Base-by-base conservation (phyloP, 495 filamentous ascomycete genomes). In the Terfezia claveryi region DNA sequence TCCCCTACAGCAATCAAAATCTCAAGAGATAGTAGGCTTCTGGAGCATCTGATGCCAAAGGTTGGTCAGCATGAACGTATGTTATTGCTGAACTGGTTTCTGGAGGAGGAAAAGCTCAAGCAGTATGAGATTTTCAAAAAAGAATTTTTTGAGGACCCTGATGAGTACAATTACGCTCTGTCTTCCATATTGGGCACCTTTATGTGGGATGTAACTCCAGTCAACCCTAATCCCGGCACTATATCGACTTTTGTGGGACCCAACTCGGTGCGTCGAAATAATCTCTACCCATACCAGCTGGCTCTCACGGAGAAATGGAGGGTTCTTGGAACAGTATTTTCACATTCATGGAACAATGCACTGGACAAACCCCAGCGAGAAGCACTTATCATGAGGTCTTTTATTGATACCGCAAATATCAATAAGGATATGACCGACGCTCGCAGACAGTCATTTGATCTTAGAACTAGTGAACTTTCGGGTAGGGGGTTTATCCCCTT, bases 281-380 rank as follows among this genome's bases (percentile, higher is more conserved):
- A 5, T 9, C 41, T 46, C 17, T 46, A 14, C 41, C 41, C 41
- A 23, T 50, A 36, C 7, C 51, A 50, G 14, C n/a, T 23, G 8
- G 56, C 52, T 37, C 32, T 55, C 46, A 17, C 9, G 20, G 23
- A 50, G 36, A 20, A 16, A 14, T 58, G 56, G 56, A 58, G 50
- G 17, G 44, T 14, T 10, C 7, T 55, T 44, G 56, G 56, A 12
- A 10, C 38, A 7, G 11, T 8, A 36, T 58, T 58, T 44, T 37
- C 17, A 17, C 23, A 16, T 10, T 55, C 23, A 20, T 58, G 56
- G 56, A 36, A 23, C 9, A 38, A 44, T 27, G n/a, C 37, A 10
- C 11, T 58, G 20, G 51, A 37, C 10, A 27, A 23, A 11, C 20
- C 23, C 44, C 56, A 58, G 23, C 52, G 56, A 23, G 52, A 58